Base-by-base conservation (phyloP, 176 grass and related monocot genomes). In the Oryza glumipatula region DNA sequence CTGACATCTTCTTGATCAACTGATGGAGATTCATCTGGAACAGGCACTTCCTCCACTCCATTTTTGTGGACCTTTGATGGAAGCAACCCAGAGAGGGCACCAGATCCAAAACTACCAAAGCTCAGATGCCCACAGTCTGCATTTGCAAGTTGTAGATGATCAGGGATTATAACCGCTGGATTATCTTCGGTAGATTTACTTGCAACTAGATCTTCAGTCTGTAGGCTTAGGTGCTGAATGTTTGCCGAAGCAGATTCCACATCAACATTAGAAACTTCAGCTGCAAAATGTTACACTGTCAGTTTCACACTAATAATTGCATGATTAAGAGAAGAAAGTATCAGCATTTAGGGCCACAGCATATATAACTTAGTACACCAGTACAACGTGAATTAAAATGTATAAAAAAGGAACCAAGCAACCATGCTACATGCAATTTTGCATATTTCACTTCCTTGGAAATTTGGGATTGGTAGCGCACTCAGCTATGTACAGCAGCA, bases 41-140 rank as follows among this genome's bases (percentile, higher is more conserved):
- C 74, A 77, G 78, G 70, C 19, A 76, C 39, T 43, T 94, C 82
- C 45, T 90, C 96, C 60, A 80, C 80, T 73, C 56, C 73, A 60
- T 60, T 68, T 88, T 79, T 78, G 43, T 83, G 84, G 65, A 44
- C 69, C 66, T 90, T 92, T 61, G 91, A 85, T 68, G 89, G 84
- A 93, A 98, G 91, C 45, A 94, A 92, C 76, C 91, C 96, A 88
- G 91, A 98, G 88, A 98, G 94, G 67, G 96, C 88, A 87, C 96
- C 96, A 68, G 96, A 98, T 89, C 72, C 88, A 85, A 98, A 98
- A 90, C 96, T 98, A 86, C 96, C 96, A 79, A 98, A 98, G 83
- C 93, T 96, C 77, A 98, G 82, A 82, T 98, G 89, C 6, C 81
- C 86, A 58, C 96, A 98, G 72, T 95, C 93, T 68, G 91, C 84